phyloP scores from a whole-genome alignment of 352 stramenopile species.

The Phytophthora vignae region DNA sequence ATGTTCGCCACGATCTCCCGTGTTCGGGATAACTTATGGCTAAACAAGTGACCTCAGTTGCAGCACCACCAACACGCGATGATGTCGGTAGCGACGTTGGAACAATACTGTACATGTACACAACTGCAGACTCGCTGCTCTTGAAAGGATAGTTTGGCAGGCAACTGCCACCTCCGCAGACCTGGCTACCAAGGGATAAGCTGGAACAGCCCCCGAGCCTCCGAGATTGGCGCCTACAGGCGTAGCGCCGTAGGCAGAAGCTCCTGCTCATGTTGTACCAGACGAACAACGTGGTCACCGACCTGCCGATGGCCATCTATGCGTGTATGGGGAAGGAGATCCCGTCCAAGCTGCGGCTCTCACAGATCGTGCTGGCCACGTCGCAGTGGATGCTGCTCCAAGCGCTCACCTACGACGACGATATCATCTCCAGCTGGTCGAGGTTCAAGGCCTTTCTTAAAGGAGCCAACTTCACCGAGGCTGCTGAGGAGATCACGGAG shows the following conservation, averaged over 20 bases:
- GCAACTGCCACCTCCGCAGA: not conserved
- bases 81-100: no score
- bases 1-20: no score
- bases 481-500: slow-evolving; percentile 31
- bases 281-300: slow-evolving; percentile 25
- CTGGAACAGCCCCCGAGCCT: slow-evolving; percentile 4
- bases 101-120: no score
- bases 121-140: no score
- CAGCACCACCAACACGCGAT: no score
- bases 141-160: not conserved
- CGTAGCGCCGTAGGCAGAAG: slow-evolving; percentile 9
- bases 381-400: slow-evolving; percentile 32
- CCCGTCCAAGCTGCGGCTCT: slow-evolving; percentile 14
- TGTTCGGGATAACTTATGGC: no score
- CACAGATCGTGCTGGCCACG: slow-evolving; percentile 17
- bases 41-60: no score
- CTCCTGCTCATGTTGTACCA: slow-evolving; percentile 26
- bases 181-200: not conserved
- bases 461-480: slow-evolving; percentile 37
- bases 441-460: slow-evolving; percentile 32
- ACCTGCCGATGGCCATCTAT: slow-evolving; percentile 20
- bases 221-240: slow-evolving; percentile 5
- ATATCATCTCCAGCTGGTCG: slow-evolving; percentile 32
- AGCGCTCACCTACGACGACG: slow-evolving; percentile 28
- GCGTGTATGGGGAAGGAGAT: slow-evolving; percentile 24